Base-by-base conservation (phyloP, 192 early-diverging fungal species). In the Allomyces macrogynus region DNA sequence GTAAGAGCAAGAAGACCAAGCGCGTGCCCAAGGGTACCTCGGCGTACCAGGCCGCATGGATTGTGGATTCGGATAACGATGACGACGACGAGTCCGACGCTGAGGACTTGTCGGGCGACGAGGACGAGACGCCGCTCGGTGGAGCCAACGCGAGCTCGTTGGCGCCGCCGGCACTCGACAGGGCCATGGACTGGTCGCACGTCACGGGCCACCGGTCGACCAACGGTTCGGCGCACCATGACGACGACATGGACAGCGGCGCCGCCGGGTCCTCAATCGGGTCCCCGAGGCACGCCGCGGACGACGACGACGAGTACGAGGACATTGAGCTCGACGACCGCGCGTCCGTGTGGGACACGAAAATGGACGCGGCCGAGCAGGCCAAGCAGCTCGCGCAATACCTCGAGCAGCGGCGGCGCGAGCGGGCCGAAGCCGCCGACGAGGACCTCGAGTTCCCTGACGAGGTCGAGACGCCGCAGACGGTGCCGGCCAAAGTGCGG, bases 11-110 rank as follows among this genome's bases (percentile, higher is more conserved):
- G 65, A 78, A 68, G 24, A 73, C 79, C 24, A 81, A 85, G 63
- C 84, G 86, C 60, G 92, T 94, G 18, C 95, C 95, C 11, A 92
- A 91, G 73, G 95, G 95, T 32, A 95, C 89, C 23, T 98, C 95
- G 12, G 73, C 87, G 43, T 98, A 98, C 77, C 95, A 98, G 77
- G 95, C 95, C 22, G 89, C 91, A 1, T 98, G 95, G 95, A 95
- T 98, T 70, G 69, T 91, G 14, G 93, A 95, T 68, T 82, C 84
- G 11, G 82, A 81, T 27, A 81, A 82, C 23, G 84, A 82, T 20
- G 84, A 87, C 63, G 79, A 85, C 8, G 86, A 81, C 1, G 76
- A 75, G 16, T 74, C 70, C 23, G 80, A 82, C 16, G 49, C 20
- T 3, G 49, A 57, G 49, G 16, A 57, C 3, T 3, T 57, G 9